Evolutionary conservation across 768 basidiomycete genomes (phyloP).

Genomic region (Exsudoporus frostii): DNA sequence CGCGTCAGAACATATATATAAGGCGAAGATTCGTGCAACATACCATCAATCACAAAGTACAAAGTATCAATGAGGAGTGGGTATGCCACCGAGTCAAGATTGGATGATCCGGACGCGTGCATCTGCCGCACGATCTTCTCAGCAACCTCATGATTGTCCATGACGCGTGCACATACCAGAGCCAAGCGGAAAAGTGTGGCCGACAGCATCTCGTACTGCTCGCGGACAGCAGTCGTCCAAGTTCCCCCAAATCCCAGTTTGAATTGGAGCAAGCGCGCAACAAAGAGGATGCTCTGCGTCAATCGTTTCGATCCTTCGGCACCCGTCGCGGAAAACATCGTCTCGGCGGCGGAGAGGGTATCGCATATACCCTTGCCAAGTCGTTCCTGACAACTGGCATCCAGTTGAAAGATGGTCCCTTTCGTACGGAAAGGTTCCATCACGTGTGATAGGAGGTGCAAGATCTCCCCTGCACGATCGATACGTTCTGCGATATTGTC

Average conservation of each 20-base stretch:
- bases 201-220: conserved; percentile 42
- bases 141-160: conserved; percentile 4
- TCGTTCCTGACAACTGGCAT: conserved; percentile 48
- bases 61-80: conserved; percentile 71
- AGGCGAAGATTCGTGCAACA: conserved; percentile 6
- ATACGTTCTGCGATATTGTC: conserved; percentile 40
- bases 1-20: background rate
- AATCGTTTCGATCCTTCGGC: conserved; percentile 25
- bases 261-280: conserved; percentile 71
- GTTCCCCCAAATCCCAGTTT: conserved; percentile 58
- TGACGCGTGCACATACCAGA: conserved; percentile 40
- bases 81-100: conserved; percentile 56
- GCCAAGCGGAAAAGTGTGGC: conserved; percentile 45
- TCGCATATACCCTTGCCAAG: conserved; percentile 49
- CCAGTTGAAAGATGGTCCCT: conserved; percentile 48
- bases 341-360: conserved; percentile 43
- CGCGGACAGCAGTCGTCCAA: conserved; percentile 54
- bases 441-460: conserved; percentile 66
- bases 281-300: conserved; percentile 48
- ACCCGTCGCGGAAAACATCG: conserved; percentile 28
- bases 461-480: conserved; percentile 58
- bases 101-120: conserved; percentile 47
- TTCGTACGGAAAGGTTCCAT: conserved; percentile 59
- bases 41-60: conserved; percentile 72
- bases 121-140: conserved; percentile 36